Base-by-base conservation (phyloP, 768 basidiomycete genomes). In the Floccularia luteovirens region DNA sequence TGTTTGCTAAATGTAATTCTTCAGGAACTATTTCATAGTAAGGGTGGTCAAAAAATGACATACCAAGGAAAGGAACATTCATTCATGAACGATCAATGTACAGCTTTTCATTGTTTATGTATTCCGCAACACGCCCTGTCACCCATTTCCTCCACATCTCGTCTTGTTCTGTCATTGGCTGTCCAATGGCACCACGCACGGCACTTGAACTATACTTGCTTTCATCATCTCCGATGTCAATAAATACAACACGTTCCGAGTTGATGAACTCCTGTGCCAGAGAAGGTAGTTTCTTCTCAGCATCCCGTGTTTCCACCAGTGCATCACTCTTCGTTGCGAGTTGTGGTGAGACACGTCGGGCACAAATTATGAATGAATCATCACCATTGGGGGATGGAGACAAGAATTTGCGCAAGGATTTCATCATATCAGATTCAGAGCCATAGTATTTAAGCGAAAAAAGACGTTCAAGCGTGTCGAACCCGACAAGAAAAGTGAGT, bases 391-490 rank as follows among this genome's bases (percentile, higher is more conserved):
- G 44, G n/a, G n/a, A n/a, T n/a, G n/a, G n/a, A 8, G 47, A 48
- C 11, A 43, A 48, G 8, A 45, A 35, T 34, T 48, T 43, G 30
- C 44, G 44, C 10, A 45, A 41, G 2, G 44, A 42, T n/a, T 45
- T 44, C 47, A 48, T 48, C 86, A 92, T 90, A 5, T 59, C 64
- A 5, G 60, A 53, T 39, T 62, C 53, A 36, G 64, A 64, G n/a
- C 64, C 54, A 44, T 94, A 96, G 56, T 90, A 94, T 16, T 74
- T 74, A 0, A 81, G 75, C 1, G 79, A 70, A 38, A 92, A 75
- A 42, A 94, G 70, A 5, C 92, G 79, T 41, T 79, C 74, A 33
- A 97, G 70, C 1, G 93, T 97, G 54, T 96, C 93, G 32, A 77
- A 72, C 4, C 93, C 92, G 42, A 90, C 63, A 20, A 90, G 62